Percentiles rank a stretch among this genome's conserved stretches.
These are phyloP conservation scores for Sclerospora graminicola DNA, from an alignment of 352 stramenopile genomes.

Conservation along the genomic window DNA sequence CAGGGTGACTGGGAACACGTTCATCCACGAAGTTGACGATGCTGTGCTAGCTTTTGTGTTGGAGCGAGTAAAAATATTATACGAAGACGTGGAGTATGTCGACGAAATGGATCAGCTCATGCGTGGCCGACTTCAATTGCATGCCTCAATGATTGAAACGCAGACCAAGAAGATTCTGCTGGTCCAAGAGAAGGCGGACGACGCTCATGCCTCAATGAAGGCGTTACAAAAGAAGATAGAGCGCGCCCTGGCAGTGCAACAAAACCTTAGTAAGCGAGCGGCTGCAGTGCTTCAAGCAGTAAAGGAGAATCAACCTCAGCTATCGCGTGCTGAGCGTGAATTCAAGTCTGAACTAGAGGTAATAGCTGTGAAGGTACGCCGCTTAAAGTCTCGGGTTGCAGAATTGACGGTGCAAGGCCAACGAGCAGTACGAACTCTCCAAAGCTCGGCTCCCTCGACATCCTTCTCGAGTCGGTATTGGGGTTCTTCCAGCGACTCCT, in stretches of 20 bases:
- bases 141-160: slow-evolving; percentile 46
- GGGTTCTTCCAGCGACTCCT: slow-evolving; percentile 5
- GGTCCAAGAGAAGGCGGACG: slow-evolving; percentile 28
- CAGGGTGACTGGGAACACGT: slow-evolving; percentile 52
- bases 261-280: slow-evolving; percentile 67
- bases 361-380: slow-evolving; percentile 47
- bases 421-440: slow-evolving; percentile 41
- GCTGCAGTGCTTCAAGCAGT: slow-evolving; percentile 66
- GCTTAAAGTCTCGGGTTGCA: slow-evolving; percentile 59
- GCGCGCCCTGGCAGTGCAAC: slow-evolving; percentile 49
- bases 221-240: slow-evolving; percentile 46
- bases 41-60: slow-evolving; percentile 64
- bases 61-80: slow-evolving; percentile 62
- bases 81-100: slow-evolving; percentile 69
- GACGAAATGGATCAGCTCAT: slow-evolving; percentile 63
- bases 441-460: slow-evolving; percentile 22
- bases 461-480: slow-evolving; percentile 16
- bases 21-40: slow-evolving; percentile 55
- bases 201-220: slow-evolving; percentile 25
- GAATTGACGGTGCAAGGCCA: slow-evolving; percentile 61
- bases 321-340: slow-evolving; percentile 64
- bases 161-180: slow-evolving; percentile 33
- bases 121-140: slow-evolving; percentile 42
- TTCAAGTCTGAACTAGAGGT: slow-evolving; percentile 63
- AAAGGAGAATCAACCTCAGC: slow-evolving; percentile 71